These are phyloP conservation scores for Candida argentea DNA, from an alignment of 805 yeast genomes.

Conservation along the genomic window DNA sequence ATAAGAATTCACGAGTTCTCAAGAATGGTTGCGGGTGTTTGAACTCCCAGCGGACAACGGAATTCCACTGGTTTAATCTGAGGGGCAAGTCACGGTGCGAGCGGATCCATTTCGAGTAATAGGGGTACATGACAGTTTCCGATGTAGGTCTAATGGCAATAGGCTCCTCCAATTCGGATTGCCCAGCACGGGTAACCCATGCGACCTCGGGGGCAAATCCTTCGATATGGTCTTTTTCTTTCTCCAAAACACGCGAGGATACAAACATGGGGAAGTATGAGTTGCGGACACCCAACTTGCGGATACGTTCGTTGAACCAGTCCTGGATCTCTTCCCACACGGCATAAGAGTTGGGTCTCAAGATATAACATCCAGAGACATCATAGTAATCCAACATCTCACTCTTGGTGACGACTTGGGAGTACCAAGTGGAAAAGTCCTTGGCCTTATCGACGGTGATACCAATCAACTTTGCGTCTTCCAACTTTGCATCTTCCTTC, in stretches of 20 bases:
- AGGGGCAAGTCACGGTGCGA: constrained; percentile 97
- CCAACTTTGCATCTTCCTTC: constrained; percentile 46
- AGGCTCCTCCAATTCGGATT: constrained; percentile 91
- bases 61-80: constrained; percentile 97
- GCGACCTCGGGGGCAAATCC: constrained; percentile 99
- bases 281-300: constrained; percentile 83
- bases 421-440: constrained; percentile 97
- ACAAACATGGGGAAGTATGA: constrained; percentile 99
- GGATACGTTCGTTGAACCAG: constrained; percentile 76
- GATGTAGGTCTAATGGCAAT: constrained; percentile 99
- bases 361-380: constrained; percentile 95
- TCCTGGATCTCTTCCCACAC: constrained; percentile 92
- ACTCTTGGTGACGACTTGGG: constrained; percentile 91
- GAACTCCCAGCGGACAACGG: constrained; percentile 99
- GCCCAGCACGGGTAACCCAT: constrained; percentile 97
- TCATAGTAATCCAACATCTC: constrained; percentile 98
- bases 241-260: constrained; percentile 83
- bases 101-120: constrained; percentile 97
- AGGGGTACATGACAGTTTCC: constrained; percentile 99
- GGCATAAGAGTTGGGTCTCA: constrained; percentile 90
- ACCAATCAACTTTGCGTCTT: constrained; percentile 87
- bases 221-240: constrained; percentile 96
- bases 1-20: constrained; percentile 96
- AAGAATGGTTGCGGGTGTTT: constrained; percentile 99
- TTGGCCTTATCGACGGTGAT: constrained; percentile 87